Evolutionary conservation across 1,284 basidiomycete genomes (phyloP).

Genomic region (Leccinum pseudoinsigne): DNA sequence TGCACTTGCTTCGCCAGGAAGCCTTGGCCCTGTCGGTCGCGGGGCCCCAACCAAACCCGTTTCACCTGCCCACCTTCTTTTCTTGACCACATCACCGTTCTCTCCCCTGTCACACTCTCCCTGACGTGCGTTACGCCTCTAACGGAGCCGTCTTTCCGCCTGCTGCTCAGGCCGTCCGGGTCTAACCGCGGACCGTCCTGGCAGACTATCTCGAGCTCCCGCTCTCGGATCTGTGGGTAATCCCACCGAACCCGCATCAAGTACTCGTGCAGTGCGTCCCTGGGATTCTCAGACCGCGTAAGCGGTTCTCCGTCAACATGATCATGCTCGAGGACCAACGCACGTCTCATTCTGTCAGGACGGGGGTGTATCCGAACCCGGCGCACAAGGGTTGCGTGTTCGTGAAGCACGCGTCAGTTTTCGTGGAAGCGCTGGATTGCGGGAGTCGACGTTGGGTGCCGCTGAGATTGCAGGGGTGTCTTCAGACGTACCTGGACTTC

Average conservation of each 20-base stretch:
- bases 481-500: constrained; percentile 38
- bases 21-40: constrained; percentile 12
- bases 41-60: constrained; percentile 12
- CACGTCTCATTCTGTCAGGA: neutral
- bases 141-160: constrained; percentile 50
- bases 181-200: constrained; percentile 31
- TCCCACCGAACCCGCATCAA: constrained; percentile 28
- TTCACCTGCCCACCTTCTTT: no score
- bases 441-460: neutral
- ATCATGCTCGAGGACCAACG: constrained; percentile 2
- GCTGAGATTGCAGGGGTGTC: constrained; percentile 64
- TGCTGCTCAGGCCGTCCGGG: constrained; percentile 39
- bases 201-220: constrained; percentile 37
- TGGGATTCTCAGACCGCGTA: constrained; percentile 25
- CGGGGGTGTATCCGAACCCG: neutral
- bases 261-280: constrained; percentile 41
- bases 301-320: constrained; percentile 16
- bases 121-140: constrained; percentile 43
- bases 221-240: constrained; percentile 32
- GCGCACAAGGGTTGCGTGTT: neutral
- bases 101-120: constrained; percentile 13
- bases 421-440: neutral
- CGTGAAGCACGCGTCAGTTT: neutral
- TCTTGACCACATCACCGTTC: no score
- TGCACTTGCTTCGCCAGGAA: constrained; percentile 21